Conservation (phyloP, 106 monocot species). For the Allium fistulosum region DNA sequence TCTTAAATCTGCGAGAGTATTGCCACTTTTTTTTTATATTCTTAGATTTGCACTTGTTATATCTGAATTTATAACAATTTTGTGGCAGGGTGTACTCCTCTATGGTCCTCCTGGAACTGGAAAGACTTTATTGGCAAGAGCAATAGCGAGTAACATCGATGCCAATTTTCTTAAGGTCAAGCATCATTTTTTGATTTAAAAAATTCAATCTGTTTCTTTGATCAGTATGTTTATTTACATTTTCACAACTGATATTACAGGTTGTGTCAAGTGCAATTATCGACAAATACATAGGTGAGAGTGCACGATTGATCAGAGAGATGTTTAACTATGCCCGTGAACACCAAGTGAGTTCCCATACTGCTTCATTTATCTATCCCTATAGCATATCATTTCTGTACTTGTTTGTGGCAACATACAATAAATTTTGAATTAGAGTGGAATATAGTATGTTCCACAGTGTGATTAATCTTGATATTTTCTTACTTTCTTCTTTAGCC, state of each 20-base stretch:
- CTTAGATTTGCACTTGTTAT: no score
- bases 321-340: conserved; percentile 82
- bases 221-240: not conserved
- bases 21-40: no score
- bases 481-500: conserved; percentile 24
- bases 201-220: no score
- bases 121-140: conserved; percentile 71
- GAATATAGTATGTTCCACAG: no score
- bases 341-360: conserved; percentile 39
- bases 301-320: conserved; percentile 71
- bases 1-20: not conserved
- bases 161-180: conserved; percentile 74
- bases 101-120: conserved; percentile 89
- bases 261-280: conserved; percentile 80
- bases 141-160: conserved; percentile 82
- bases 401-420: no score
- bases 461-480: not conserved
- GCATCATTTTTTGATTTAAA: not conserved
- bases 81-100: conserved; percentile 63
- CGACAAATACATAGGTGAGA: conserved; percentile 81
- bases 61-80: conserved; percentile 1
- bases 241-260: conserved; percentile 12
- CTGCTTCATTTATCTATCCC: no score
- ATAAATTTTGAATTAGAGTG: no score
- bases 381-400: no score